A percentile compares a stretch with the other conserved stretches of the same genome.
These are phyloP conservation scores for Lyophyllum shimeji DNA, from an alignment of 768 basidiomycete genomes.

Conservation along the genomic window DNA sequence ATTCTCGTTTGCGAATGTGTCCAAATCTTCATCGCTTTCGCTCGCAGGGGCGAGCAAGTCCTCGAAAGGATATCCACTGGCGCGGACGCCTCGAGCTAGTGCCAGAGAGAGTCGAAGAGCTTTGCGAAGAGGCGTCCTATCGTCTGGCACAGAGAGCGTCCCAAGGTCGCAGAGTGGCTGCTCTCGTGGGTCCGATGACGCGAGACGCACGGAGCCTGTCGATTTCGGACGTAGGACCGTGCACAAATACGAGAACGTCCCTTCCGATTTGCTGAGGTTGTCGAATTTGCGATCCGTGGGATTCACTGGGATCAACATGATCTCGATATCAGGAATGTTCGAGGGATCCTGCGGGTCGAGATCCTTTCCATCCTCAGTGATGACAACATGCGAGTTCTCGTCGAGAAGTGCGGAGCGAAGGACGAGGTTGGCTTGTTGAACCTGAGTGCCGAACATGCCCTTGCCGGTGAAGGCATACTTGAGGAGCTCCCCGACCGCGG, in stretches of 20 bases:
- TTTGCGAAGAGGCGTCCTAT: constrained; percentile 25
- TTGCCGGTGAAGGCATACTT: constrained; percentile 31
- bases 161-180: constrained; percentile 29
- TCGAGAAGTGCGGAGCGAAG: constrained; percentile 26
- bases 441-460: constrained; percentile 24
- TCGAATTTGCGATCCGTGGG: constrained; percentile 11
- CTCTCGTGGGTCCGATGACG: constrained; percentile 27
- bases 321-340: constrained; percentile 39
- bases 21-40: constrained; percentile 28
- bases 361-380: constrained; percentile 8
- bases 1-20: constrained; percentile 25
- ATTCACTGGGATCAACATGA: constrained; percentile 26
- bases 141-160: constrained; percentile 24
- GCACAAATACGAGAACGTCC: constrained; percentile 22
- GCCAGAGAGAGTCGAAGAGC: constrained; percentile 20
- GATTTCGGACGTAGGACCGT: constrained; percentile 21
- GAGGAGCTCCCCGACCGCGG: constrained; percentile 28
- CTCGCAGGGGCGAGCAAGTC: constrained; percentile 24
- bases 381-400: constrained; percentile 2
- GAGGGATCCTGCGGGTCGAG: constrained; percentile 18
- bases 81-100: constrained; percentile 20
- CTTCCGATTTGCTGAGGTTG: constrained; percentile 16
- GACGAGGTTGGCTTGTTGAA: constrained; percentile 30
- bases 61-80: constrained; percentile 24
- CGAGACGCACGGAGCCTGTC: constrained; percentile 19